Percentiles rank a stretch among this genome's conserved stretches.
phyloP scores from a whole-genome alignment of 1,284 basidiomycete genomes.

The Cryptococcus wingfieldii region DNA sequence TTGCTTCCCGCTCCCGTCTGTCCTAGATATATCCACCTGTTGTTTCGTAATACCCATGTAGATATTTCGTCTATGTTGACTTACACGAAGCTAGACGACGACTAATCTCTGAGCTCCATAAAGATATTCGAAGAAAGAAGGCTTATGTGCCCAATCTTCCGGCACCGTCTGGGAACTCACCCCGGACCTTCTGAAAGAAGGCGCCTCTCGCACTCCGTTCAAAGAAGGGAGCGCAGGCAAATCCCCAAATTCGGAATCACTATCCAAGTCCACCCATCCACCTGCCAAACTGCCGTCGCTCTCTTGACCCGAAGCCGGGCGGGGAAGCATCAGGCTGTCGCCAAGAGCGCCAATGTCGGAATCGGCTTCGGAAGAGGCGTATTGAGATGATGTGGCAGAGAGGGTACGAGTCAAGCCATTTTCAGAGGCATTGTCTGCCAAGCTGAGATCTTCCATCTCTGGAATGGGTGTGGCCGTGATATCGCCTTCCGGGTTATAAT shows the following conservation, averaged over 20 bases:
- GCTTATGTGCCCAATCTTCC: constrained; percentile 31
- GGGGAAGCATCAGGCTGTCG: constrained; percentile 24
- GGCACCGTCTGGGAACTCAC: background rate
- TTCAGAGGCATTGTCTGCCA: background rate
- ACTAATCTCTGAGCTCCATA: constrained; percentile 25
- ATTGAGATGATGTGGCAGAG: constrained; percentile 32
- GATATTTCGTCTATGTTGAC: background rate
- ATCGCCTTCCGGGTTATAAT: constrained; percentile 21
- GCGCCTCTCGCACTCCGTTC: background rate
- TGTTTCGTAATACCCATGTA: background rate
- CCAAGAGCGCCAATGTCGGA: constrained; percentile 22
- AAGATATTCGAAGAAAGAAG: constrained; percentile 48
- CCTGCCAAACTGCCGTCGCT: background rate
- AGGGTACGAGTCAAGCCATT: constrained; percentile 10
- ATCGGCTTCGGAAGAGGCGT: constrained; percentile 40
- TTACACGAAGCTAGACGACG: background rate
- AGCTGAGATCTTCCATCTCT: constrained; percentile 1
- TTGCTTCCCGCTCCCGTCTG: no score
- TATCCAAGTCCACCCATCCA: constrained; percentile 8
- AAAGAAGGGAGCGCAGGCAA: background rate
- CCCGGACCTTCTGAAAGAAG: background rate
- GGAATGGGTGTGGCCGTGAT: constrained; percentile 11
- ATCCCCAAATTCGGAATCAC: constrained; percentile 9
- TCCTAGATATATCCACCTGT: background rate
- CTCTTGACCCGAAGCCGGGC: background rate